Base-by-base conservation (phyloP, 208 protist genomes). In the Trichomonas vaginalis region DNA sequence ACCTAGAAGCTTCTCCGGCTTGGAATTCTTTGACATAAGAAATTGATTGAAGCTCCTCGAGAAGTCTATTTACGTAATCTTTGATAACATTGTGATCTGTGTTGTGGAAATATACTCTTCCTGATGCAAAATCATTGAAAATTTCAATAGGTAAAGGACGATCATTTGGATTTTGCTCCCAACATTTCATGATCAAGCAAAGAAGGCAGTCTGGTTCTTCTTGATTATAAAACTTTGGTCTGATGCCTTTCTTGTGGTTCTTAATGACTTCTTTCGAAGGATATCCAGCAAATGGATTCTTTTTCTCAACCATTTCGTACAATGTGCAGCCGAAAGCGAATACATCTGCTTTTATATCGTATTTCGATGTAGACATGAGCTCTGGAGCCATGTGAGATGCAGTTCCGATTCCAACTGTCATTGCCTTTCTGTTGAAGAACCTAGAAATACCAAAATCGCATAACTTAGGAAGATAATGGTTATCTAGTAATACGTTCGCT, bases 401-500 rank as follows among this genome's bases (percentile, higher is more conserved):
- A 27, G 79, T n/a, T 42, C 79, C 79, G 2, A 4, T 4, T 86
- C 35, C 23, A 4, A 9, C 14, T 42, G 37, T 86, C 17, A 61
- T 23, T 61, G 12, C 49, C 12, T 86, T 86, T 6, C 4, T 12
- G 21, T 35, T 32, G 61, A 10, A 10, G 6, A 9, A 2, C 96
- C 98, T 97, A 21, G 98, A 97, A 4, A 99, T 97, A 37, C 98
- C 98, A 97, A 99, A 99, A 96, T 99, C 98, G 42, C 98, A 98
- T 95, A 99, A 97, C 96, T 99, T 99, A 23, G 99, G 96, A 95
- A 98, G 97, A 51, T 96, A 96, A 70, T 97, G 96, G 49, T 80
- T 96, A 96, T 98, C 98, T 46, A 99, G 97, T 97, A 99, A 98
- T 47, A 99, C 97, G 97, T 99, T 99, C 45, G 98, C 98, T 32